Base-by-base conservation (phyloP, 208 protist genomes). In the Herpetomonas samuelpessoai region DNA sequence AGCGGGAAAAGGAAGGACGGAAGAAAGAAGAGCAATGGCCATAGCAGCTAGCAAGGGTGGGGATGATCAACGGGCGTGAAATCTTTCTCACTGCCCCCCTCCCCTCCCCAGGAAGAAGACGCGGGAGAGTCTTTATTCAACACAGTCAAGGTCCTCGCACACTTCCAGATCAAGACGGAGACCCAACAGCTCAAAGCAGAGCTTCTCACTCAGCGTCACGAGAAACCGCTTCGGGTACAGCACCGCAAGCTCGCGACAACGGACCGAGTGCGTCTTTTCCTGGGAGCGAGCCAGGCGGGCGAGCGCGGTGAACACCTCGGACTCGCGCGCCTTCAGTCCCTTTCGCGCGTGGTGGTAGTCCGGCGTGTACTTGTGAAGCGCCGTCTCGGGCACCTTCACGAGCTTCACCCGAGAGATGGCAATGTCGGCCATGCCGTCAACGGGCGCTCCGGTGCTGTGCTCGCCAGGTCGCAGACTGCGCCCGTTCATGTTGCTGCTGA, bases 141-240 rank as follows among this genome's bases (percentile, higher is more conserved):
- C 59, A n/a, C 57, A 67, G 38, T 92, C 83, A 6, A 95, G 55
- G 24, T 95, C 85, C 24, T 95, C 88, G 49, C 88, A 95, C 27
- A 82, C 83, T 22, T 81, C 68, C 9, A 95, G 60, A 10, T 87
- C 74, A 9, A 91, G 27, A 19, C 65, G 64, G 27, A 91, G 25
- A 0, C 83, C 88, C 22, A 92, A 58, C 25, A 95, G 62, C 50
- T 79, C 67, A 27, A 71, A 76, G 45, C 71, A 48, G 41, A 95
- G 51, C 49, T 60, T 51, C 63, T 92, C 81, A 29, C 77, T 85
- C 30, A 95, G 68, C 47, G 55, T 50, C 26, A 87, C 75, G 24
- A 95, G 59, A 62, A 87, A 92, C 31, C 85, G 74, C 7, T 69
- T 68, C 0, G 85, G 85, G 29, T 79, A 91, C 24, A 83, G 22